Conservation (phyloP, 371 early-diverging fungal species). For the Blakeslea trispora region DNA sequence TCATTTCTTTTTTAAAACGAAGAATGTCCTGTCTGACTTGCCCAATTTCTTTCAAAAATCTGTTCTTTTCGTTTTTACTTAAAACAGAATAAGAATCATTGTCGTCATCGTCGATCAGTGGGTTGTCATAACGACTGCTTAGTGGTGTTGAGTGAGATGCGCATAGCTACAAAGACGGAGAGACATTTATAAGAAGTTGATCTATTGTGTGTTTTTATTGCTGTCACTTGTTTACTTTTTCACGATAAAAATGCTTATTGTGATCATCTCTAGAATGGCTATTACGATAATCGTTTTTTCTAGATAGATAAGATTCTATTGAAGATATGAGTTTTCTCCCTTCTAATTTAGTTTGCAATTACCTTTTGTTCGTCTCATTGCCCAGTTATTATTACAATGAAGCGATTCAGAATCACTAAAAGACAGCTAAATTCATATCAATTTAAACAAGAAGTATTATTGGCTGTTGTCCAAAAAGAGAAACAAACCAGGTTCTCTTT, state of each 20-base stretch:
- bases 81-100: background rate
- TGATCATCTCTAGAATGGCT: background rate
- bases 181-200: background rate
- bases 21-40: conserved; percentile 54
- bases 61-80: conserved; percentile 23
- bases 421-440: conserved; percentile 16
- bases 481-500: background rate
- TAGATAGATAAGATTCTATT: conserved; percentile 1
- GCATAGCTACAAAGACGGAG: conserved; percentile 20
- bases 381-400: conserved; percentile 21
- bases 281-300: background rate
- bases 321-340: background rate
- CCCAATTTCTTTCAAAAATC: conserved; percentile 41
- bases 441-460: background rate
- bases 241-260: conserved; percentile 12
- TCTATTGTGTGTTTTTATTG: conserved; percentile 6
- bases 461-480: conserved; percentile 1
- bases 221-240: conserved; percentile 16
- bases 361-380: conserved; percentile 16
- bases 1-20: conserved; percentile 57
- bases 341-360: background rate
- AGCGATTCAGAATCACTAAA: conserved; percentile 20
- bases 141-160: conserved; percentile 23
- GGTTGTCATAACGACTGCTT: conserved; percentile 1
- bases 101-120: background rate